Evolutionary conservation across 2,329 filamentous ascomycete genomes (phyloP).

Genomic region (Fusarium sororula): DNA sequence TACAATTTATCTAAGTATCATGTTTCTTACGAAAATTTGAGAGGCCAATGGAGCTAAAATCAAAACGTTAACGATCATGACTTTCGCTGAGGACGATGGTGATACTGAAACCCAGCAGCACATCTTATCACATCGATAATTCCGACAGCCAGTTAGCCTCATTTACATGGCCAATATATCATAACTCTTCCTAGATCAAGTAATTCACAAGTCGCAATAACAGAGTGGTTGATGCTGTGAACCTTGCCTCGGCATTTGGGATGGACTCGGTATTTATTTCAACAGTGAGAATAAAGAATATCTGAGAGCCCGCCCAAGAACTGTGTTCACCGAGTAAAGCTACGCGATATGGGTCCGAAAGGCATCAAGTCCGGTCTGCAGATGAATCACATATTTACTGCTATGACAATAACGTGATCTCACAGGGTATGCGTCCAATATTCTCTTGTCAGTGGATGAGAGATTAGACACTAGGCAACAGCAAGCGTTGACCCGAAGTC

Average conservation of each 20-base stretch:
- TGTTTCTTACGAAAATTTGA: accelerated
- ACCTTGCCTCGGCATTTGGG: too few species aligned
- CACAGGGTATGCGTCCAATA: not conserved
- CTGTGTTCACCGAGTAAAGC: slow-evolving; percentile 74
- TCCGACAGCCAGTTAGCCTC: not conserved
- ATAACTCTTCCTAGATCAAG: accelerated
- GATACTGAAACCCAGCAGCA: not conserved
- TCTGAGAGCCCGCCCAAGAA: slow-evolving; percentile 77
- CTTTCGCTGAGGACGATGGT: too few species aligned
- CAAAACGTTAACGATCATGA: not conserved
- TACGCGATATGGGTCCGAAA: not conserved
- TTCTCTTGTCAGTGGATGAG: too few species aligned
- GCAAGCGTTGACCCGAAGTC: not conserved
- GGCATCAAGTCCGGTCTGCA: not conserved
- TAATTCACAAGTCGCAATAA: too few species aligned
- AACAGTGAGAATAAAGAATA: slow-evolving; percentile 66
- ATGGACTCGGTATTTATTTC: too few species aligned
- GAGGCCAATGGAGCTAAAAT: not conserved
- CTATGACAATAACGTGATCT: not conserved
- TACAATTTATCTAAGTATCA: accelerated
- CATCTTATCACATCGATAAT: not conserved
- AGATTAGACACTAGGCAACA: not conserved
- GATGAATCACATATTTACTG: not conserved
- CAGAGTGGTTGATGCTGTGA: too few species aligned
- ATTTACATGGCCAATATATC: accelerated